Base-by-base conservation (phyloP, 2,329 filamentous ascomycete species). In the Neurospora crassa region DNA sequence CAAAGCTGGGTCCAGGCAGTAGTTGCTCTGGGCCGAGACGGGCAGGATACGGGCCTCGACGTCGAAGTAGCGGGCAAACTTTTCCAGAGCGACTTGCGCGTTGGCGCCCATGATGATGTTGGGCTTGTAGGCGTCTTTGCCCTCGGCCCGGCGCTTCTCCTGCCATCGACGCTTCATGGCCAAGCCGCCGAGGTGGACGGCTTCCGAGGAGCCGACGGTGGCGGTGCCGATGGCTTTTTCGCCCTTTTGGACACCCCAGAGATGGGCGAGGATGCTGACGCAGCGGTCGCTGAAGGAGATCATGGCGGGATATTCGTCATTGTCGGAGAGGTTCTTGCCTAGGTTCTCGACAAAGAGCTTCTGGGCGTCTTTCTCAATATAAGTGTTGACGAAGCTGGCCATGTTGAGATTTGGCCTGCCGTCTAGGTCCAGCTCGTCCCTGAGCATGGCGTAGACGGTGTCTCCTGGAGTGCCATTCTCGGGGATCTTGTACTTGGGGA, bases 101-200 rank as follows among this genome's bases (percentile, higher is more conserved):
- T 92, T 92, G 34, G 88, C 84, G 1, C 90, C 90, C 90, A 93
- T 92, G 76, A 93, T 83, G 74, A 93, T 92, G 76, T 92, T 93
- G 1, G 91, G 91, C 41, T 86, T 88, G 1, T 80, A 83, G 1
- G 84, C 87, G 74, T 90, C 88, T 73, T 92, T 91, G 16, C 89
- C 89, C 45, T 84, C 85, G 0, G 82, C 84, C 70, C 80, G 82
- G 37, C 90, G 84, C 75, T 85, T 86, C 76, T 91, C 87, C 78
- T 92, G 89, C 91, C 90, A 92, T 24, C 88, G 83, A n/a, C 89
- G 84, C 82, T 92, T 92, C 90, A 93, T 92, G 3, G 90, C 90
- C 24, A 92, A 81, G 1, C 89, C 90, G 41, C 89, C 91, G 0
- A 92, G 84, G 76, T 91, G 89, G 71, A 92, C 91, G 0, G 89